phyloP scores from a whole-genome alignment of 148 eudicot genomes.

The Camellia japonica region DNA sequence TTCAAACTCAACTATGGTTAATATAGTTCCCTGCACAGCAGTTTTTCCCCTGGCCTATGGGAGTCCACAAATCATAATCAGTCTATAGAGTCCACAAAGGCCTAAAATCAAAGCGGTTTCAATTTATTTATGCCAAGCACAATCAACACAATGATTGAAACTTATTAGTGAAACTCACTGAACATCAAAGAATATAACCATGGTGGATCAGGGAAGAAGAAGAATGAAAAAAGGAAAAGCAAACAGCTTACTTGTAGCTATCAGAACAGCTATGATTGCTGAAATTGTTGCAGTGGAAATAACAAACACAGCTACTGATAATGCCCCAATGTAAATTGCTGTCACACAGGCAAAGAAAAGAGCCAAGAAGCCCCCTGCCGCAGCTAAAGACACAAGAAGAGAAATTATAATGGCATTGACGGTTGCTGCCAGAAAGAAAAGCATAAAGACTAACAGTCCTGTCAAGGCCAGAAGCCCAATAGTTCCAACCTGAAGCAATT shows the following conservation, averaged over 20 bases:
- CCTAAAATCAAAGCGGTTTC: not conserved
- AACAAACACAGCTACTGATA: slow-evolving; percentile 61
- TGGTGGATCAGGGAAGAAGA: not conserved
- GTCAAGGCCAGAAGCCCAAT: slow-evolving; percentile 51
- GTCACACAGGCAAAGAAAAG: slow-evolving; percentile 76
- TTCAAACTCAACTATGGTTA: not conserved
- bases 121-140: not conserved
- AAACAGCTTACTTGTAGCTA: slow-evolving; percentile 40
- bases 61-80: too few species aligned
- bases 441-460: slow-evolving; percentile 59
- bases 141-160: not conserved
- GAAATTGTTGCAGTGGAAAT: slow-evolving; percentile 65
- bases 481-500: slow-evolving; percentile 66
- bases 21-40: not conserved
- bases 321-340: slow-evolving; percentile 61
- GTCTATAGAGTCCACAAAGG: too few species aligned
- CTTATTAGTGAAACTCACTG: not conserved
- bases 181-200: not conserved
- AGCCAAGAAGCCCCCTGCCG: slow-evolving; percentile 86
- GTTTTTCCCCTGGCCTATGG: not conserved
- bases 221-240: not conserved
- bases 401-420: slow-evolving; percentile 69
- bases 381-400: slow-evolving; percentile 68
- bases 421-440: slow-evolving; percentile 75
- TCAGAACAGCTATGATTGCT: slow-evolving; percentile 42